Conservation (phyloP, 2,329 filamentous ascomycete genomes). For the Paecilomyces fulvus region DNA sequence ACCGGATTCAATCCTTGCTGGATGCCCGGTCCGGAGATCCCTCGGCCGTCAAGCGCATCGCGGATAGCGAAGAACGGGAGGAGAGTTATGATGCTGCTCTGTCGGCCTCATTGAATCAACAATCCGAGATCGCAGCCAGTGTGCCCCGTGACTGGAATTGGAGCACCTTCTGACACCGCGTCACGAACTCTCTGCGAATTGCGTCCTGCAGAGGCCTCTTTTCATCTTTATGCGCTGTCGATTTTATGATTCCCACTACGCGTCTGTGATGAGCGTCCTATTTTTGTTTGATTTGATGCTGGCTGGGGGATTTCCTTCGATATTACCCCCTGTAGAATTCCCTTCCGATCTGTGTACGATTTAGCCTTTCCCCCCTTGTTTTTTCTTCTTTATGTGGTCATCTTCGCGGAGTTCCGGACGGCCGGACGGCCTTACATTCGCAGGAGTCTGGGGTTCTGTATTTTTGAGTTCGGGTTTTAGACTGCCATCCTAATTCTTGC, state of each 20-base stretch:
- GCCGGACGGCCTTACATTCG: background rate
- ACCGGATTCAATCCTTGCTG: conserved; percentile 39
- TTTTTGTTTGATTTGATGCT: background rate
- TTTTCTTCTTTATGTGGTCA: conserved; percentile 1
- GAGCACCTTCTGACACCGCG: conserved; percentile 49
- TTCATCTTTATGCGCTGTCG: background rate
- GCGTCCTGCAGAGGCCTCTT: background rate
- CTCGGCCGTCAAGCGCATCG: background rate
- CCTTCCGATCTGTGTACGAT: background rate
- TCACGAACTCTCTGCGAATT: conserved; percentile 1
- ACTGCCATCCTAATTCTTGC: background rate
- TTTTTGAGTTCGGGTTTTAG: background rate
- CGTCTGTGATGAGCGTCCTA: background rate
- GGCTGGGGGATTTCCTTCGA: background rate
- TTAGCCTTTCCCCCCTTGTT: conserved; percentile 1
- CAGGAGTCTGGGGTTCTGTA: background rate
- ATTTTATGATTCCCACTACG: background rate
- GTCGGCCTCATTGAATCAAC: conserved; percentile 14
- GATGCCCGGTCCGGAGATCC: conserved; percentile 10
- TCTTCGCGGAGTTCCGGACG: conserved; percentile 3
- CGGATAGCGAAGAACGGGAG: conserved; percentile 6
- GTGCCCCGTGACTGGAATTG: conserved; percentile 53
- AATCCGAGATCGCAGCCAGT: conserved; percentile 43
- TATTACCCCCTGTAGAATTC: background rate
- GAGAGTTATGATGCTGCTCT: conserved; percentile 12